Conservation (phyloP, 805 yeast species). For the Hanseniaspora guilliermondii region DNA sequence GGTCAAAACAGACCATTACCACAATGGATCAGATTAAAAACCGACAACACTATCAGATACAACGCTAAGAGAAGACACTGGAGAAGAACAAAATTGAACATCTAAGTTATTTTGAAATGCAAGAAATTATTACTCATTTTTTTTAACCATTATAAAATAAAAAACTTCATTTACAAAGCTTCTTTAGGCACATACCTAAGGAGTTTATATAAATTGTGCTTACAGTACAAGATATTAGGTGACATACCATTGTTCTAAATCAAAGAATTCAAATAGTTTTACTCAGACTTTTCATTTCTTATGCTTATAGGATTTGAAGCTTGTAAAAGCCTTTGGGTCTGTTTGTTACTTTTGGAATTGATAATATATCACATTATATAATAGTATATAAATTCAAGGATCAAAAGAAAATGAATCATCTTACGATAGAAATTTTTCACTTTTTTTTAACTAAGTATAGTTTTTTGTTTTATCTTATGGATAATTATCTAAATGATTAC, state of each 20-base stretch:
- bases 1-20: conserved; percentile 99
- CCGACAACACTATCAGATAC: conserved; percentile 95
- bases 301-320: not conserved
- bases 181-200: not conserved
- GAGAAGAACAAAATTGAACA: conserved; percentile 98
- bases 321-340: not conserved
- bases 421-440: not conserved
- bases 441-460: not conserved
- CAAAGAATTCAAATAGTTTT: not conserved
- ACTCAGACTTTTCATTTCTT: not conserved
- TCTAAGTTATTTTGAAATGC: conserved; percentile 35
- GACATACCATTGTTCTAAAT: not conserved
- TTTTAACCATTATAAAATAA: not conserved
- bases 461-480: not conserved
- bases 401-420: not conserved
- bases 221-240: not conserved
- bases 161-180: not conserved
- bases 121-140: conserved; percentile 2
- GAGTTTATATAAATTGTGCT: not conserved
- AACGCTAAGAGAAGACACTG: conserved; percentile 99
- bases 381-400: not conserved
- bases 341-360: not conserved
- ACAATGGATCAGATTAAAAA: conserved; percentile 98
- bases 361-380: not conserved
- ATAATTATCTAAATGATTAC: not conserved